Conservation (phyloP, 331 rosid genomes). For the Arachis monticola region DNA sequence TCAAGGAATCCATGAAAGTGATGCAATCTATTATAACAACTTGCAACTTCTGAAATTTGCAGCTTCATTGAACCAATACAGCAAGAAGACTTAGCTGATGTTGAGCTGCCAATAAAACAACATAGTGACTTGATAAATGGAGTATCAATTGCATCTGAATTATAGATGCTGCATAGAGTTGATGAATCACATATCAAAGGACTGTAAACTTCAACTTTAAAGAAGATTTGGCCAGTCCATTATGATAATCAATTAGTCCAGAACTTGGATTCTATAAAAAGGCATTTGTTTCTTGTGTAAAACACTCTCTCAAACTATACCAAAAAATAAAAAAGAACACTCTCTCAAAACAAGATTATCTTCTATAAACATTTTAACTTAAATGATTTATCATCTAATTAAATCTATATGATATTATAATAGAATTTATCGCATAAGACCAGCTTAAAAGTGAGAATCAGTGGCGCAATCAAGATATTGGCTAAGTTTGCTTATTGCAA, state of each 20-base stretch:
- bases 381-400: too few relatives aligned
- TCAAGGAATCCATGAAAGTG: constrained; percentile 34
- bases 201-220: constrained; percentile 17
- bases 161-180: constrained; percentile 24
- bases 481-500: too few relatives aligned
- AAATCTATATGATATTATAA: too few relatives aligned
- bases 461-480: too few relatives aligned
- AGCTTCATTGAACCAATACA: constrained; percentile 53
- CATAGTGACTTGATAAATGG: constrained; percentile 40
- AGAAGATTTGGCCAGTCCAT: constrained; percentile 39
- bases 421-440: too few relatives aligned
- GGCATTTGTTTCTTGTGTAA: constrained; percentile 44
- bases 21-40: constrained; percentile 35
- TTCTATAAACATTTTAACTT: constrained; percentile 46
- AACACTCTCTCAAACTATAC: constrained; percentile 39
- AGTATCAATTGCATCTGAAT: constrained; percentile 42
- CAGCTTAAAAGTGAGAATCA: too few relatives aligned
- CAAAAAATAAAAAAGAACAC: constrained; percentile 24
- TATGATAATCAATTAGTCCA: constrained; percentile 37
- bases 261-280: constrained; percentile 43
- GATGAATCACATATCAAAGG: constrained; percentile 34
- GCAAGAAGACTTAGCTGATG: constrained; percentile 50
- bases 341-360: constrained; percentile 46
- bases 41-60: constrained; percentile 44
- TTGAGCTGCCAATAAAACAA: constrained; percentile 45